Conservation (phyloP, 306 rosid genomes). For the Medicago lupulina region DNA sequence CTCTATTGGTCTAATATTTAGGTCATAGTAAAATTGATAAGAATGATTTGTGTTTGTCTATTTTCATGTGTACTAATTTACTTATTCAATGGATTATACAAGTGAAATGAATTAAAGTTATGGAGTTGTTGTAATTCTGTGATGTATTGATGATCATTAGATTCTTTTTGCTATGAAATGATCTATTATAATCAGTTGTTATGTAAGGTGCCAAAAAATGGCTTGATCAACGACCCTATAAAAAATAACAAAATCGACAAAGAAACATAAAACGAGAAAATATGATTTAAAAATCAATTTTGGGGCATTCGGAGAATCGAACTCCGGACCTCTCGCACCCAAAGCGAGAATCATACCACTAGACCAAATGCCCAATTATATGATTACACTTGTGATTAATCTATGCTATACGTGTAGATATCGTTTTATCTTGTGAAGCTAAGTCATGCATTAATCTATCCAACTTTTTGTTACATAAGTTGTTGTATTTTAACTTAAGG, state of each 20-base stretch:
- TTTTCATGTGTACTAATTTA: constrained; percentile 16
- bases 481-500: too few species aligned
- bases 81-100: not conserved
- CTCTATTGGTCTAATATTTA: constrained; percentile 41
- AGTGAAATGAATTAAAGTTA: constrained; percentile 1
- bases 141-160: not conserved
- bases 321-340: constrained; percentile 55
- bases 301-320: constrained; percentile 52
- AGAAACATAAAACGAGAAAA: not conserved
- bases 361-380: constrained; percentile 44
- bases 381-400: fast-evolving
- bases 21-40: not conserved
- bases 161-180: too few species aligned
- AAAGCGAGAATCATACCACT: constrained; percentile 56
- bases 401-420: too few species aligned
- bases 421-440: too few species aligned
- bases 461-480: too few species aligned
- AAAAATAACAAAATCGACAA: too few species aligned
- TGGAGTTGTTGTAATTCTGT: not conserved
- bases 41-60: not conserved
- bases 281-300: not conserved
- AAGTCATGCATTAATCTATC: too few species aligned
- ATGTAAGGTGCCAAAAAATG: too few species aligned
- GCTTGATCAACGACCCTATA: too few species aligned
- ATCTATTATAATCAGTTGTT: too few species aligned